phyloP scores from a whole-genome alignment of 2,329 filamentous ascomycete species.

The Annulohypoxylon truncatum region DNA sequence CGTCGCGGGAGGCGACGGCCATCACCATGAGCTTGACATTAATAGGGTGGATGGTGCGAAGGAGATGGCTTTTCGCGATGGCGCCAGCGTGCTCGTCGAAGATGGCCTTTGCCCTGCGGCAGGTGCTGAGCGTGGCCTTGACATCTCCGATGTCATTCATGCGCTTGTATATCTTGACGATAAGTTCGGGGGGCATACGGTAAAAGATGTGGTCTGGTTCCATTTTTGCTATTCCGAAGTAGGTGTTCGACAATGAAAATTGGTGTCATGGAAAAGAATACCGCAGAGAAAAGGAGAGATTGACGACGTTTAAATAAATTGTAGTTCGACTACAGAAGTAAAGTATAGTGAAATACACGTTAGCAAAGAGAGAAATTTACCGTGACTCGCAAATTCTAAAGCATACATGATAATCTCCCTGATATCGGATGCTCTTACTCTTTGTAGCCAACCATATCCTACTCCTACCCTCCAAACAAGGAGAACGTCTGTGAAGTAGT shows the following conservation, averaged over 20 bases:
- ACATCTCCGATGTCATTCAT: background rate
- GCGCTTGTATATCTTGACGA: background rate
- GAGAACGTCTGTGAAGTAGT: background rate
- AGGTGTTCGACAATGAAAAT: too few relatives aligned
- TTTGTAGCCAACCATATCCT: background rate
- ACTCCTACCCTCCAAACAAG: background rate
- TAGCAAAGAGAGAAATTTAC: background rate
- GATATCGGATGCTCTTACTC: background rate
- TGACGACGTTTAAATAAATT: background rate
- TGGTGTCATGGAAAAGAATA: background rate
- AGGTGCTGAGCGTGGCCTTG: constrained; percentile 4
- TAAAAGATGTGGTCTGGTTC: background rate
- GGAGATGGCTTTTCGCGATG: background rate
- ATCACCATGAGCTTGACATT: constrained; percentile 7
- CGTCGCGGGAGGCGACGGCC: constrained; percentile 9
- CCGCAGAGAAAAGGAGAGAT: background rate
- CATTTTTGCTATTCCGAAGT: background rate
- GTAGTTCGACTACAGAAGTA: background rate
- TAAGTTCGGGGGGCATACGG: background rate
- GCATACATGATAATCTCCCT: background rate
- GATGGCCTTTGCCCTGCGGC: background rate
- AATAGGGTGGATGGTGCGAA: background rate
- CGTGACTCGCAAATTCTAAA: background rate
- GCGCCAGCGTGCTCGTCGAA: background rate
- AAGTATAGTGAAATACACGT: background rate